These are phyloP conservation scores for Oryza glaberrima DNA, from an alignment of 176 grass and related monocot genomes.

Conservation along the genomic window DNA sequence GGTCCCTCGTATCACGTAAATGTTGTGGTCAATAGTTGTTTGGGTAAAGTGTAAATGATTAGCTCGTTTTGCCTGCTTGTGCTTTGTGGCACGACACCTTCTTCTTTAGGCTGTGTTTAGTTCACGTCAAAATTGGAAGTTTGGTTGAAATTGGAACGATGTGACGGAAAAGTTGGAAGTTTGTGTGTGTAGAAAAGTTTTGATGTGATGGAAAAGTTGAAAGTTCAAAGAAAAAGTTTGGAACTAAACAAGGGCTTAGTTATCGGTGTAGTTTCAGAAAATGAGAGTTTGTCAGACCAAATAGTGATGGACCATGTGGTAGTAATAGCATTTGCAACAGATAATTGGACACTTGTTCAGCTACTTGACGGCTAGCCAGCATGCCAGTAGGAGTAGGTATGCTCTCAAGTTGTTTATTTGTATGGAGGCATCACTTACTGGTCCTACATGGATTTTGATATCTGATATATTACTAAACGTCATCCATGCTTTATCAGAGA, in stretches of 20 bases:
- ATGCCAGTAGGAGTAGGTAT: not conserved
- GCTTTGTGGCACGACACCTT: not conserved
- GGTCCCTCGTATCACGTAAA: not conserved
- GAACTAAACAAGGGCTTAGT: not conserved
- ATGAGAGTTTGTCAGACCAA: conserved; percentile 7
- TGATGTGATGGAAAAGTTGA: too few species aligned
- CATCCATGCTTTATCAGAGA: conserved; percentile 21
- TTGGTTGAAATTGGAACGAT: too few species aligned
- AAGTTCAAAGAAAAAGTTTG: too few species aligned
- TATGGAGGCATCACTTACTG: conserved; percentile 3
- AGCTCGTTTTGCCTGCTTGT: conserved; percentile 10
- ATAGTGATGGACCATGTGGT: not conserved
- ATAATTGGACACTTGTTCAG: conserved; percentile 22
- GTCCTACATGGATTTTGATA: conserved; percentile 9
- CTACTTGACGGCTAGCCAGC: conserved; percentile 24
- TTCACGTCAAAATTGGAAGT: too few species aligned
- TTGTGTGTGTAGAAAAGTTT: too few species aligned
- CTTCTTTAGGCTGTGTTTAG: not conserved
- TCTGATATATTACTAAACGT: not conserved
- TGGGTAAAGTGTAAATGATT: conserved; percentile 10
- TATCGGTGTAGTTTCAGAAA: conserved; percentile 10
- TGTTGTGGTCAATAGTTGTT: not conserved
- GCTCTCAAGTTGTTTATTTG: not conserved
- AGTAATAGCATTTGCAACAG: not conserved
- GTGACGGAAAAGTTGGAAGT: too few species aligned